A percentile compares a stretch with the other conserved stretches of the same genome.
Conservation (phyloP, 2,329 filamentous ascomycete species). For the Fusarium denticulatum region DNA sequence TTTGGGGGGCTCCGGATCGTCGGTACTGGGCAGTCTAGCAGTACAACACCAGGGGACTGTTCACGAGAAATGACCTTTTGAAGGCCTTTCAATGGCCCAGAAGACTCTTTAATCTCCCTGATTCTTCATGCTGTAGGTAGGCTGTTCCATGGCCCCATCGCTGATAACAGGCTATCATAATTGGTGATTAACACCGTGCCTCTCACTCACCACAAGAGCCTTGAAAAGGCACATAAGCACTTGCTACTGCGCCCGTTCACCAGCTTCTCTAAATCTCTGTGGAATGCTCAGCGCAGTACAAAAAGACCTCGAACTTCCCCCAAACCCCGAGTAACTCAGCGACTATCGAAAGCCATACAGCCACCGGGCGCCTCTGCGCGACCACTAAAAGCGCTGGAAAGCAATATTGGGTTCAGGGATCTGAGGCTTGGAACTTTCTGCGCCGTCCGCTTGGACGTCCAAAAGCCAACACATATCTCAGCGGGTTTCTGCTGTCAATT, state of each 20-base stretch:
- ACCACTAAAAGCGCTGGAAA: conserved; percentile 12
- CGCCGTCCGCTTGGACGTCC: not conserved
- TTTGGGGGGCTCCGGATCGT: not conserved
- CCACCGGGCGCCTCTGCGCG: conserved; percentile 3
- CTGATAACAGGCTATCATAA: not conserved
- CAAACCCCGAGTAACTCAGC: not conserved
- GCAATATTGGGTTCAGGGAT: conserved; percentile 2
- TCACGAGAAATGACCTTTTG: not conserved
- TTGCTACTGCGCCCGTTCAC: not conserved
- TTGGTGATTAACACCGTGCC: not conserved
- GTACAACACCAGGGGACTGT: not conserved
- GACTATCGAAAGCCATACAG: conserved; percentile 24
- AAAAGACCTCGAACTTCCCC: not conserved
- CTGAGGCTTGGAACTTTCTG: not conserved
- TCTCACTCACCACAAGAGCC: not conserved
- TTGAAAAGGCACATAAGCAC: conserved; percentile 12
- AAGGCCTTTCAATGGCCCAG: not conserved
- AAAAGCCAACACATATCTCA: not conserved
- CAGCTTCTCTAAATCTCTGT: not conserved
- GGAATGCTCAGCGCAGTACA: conserved; percentile 12
- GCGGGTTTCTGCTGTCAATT: not conserved
- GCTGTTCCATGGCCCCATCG: not conserved
- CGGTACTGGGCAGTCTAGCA: not conserved
- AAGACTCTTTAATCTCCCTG: not conserved
- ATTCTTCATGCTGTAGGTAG: not conserved